These are phyloP conservation scores for Quercus suber DNA, from an alignment of 306 rosid genomes.

Conservation along the genomic window DNA sequence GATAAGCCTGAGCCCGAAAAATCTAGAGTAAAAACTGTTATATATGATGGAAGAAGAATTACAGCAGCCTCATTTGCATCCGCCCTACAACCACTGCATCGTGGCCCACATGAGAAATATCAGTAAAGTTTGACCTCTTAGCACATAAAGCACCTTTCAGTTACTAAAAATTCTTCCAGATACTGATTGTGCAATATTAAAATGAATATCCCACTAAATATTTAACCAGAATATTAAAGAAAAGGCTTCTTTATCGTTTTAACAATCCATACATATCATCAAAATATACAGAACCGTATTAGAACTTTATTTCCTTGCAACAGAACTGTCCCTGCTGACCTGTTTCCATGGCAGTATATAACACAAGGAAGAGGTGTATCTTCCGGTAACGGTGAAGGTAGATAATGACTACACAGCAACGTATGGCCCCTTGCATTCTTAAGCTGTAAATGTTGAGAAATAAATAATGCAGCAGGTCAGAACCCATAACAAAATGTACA, in stretches of 20 bases:
- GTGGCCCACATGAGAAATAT: slow-evolving; percentile 24
- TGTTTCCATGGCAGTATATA: slow-evolving; percentile 96
- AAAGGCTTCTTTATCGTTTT: background rate
- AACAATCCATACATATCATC: background rate
- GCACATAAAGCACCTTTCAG: background rate
- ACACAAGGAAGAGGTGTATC: slow-evolving; percentile 90
- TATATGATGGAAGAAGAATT: slow-evolving; percentile 88
- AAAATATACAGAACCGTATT: slow-evolving; percentile 3
- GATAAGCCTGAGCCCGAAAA: slow-evolving; percentile 98
- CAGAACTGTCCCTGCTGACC: slow-evolving; percentile 38
- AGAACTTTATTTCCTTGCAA: slow-evolving; percentile 3
- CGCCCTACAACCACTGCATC: slow-evolving; percentile 95
- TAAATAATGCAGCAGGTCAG: slow-evolving; percentile 23
- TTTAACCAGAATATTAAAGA: background rate
- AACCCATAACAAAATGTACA: slow-evolving; percentile 16
- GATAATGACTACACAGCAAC: slow-evolving; percentile 87
- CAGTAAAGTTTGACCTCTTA: slow-evolving; percentile 15
- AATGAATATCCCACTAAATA: background rate
- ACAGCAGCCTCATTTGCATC: slow-evolving; percentile 98
- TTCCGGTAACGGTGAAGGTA: slow-evolving; percentile 76
- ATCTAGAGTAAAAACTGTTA: slow-evolving; percentile 95
- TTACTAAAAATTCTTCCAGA: background rate
- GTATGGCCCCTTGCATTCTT: slow-evolving; percentile 73
- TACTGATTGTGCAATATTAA: background rate
- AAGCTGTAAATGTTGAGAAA: slow-evolving; percentile 61